Percentiles rank a stretch among this genome's conserved stretches.
Conservation (phyloP, 75 land plant genomes). For the Cryptomeria japonica region DNA sequence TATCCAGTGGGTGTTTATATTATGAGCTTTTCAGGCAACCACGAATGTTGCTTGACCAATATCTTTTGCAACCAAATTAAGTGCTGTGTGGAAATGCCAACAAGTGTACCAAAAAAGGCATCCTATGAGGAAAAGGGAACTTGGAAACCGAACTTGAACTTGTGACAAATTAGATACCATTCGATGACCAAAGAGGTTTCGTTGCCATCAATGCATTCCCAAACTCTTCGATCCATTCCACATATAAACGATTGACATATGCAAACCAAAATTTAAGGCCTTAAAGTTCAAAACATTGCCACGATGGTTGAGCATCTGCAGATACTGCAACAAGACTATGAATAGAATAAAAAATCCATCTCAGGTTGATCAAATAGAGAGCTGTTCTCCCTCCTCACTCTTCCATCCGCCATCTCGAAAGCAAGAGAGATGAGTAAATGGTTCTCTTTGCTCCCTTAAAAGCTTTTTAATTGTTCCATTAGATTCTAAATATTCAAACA, state of each 20-base stretch:
- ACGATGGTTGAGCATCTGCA: constrained; percentile 47
- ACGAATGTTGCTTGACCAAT: too few relatives aligned
- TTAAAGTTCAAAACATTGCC: constrained; percentile 22
- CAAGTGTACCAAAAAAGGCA: constrained; percentile 10
- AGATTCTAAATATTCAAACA: neutral
- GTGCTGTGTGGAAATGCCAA: too few relatives aligned
- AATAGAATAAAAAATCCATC: constrained; percentile 58
- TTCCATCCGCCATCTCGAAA: neutral
- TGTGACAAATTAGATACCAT: constrained; percentile 12
- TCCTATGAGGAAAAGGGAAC: constrained; percentile 13
- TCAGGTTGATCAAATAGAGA: constrained; percentile 42
- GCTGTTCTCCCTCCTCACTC: neutral
- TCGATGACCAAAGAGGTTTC: neutral
- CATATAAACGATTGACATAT: neutral
- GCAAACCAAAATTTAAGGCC: neutral
- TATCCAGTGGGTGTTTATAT: too few relatives aligned
- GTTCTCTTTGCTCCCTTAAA: neutral
- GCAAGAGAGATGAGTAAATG: neutral
- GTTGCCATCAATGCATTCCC: constrained; percentile 8
- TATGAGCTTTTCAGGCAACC: too few relatives aligned
- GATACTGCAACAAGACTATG: constrained; percentile 59
- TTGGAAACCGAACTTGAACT: constrained; percentile 12
- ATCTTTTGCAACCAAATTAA: too few relatives aligned
- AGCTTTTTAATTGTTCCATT: neutral
- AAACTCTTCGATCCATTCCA: neutral